Evolutionary conservation across 169 alveolate genomes (phyloP), one percentile per base, ranked within the genome.

Genomic region (Perkinsus chesapeaki): DNA sequence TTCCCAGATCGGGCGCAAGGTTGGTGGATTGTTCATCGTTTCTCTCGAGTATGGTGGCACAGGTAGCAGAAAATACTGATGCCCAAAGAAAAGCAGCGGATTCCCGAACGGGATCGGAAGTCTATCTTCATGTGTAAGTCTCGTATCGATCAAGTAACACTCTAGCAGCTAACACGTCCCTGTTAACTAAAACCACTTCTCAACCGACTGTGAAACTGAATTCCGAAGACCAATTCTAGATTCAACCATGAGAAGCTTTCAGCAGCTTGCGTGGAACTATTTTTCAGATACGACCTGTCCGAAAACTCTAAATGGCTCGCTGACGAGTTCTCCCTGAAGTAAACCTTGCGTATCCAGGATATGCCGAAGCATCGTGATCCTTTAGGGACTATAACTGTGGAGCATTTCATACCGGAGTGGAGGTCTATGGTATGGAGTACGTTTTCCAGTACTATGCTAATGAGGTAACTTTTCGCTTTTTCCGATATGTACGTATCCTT

Each of bases 331-430:
- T 60, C 82, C 82, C 23, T 60, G 82, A 60, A 60, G 82, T 60
- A 60, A 9, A 47, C 27, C 9, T 47, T 10, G 9, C 19, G 27
- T 10, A 10, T 47, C 27, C 19, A 9, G 19, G 9, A 47, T 19
- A 47, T 47, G 72, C 72, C 19, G 27, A 9, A 19, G 72, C 16
- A 43, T 43, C 16, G 7, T 16, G 91, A 73, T 92, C 93, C 27
- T 90, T 93, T 16, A 92, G 95, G 23, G 93, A 43, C 73, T 94
- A 92, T 3, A 94, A 94, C 37, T 39, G 92, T 39, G 95, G 95
- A 3, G 95, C 95, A 12, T 94, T 94, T 39, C 95, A 94, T 39
- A 94, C 95, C 38, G 95, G 95, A 27, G 92, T 94, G 23, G 95
- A 94, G 27, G 92, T 94, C 39, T 94, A 94, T 73, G 95, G 95